Evolutionary conservation across 1,284 basidiomycete species (phyloP), one percentile per base, ranked within the genome.

Genomic region (Irpex sp.): DNA sequence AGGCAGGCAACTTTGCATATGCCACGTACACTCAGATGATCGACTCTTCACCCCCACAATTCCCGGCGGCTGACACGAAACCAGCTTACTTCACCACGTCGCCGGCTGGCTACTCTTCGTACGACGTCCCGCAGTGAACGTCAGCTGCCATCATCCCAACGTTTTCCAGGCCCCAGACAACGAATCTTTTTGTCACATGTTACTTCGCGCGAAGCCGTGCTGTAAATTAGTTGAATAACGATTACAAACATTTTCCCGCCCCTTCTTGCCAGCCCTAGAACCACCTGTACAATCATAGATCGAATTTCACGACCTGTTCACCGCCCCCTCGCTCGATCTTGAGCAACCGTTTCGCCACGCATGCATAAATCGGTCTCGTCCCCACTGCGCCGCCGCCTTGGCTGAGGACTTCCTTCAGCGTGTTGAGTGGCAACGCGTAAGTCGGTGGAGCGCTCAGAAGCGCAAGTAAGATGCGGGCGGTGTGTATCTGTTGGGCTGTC

Each of bases 271-370:
- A 22, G 24, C 9, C 38, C 38, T 42, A 9, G 1, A 24, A 10
- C 45, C 13, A 63, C n/a, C 49, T 38, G 54, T 67, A 58, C 38
- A 32, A 49, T 80, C 77, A 89, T 64, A 89, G 75, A 78, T 93
- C 89, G 78, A 94, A 94, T 73, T 87, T 87, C 24, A 94, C 92
- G 7, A 90, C 84, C 79, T 95, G 93, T 77, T 93, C 92, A 49
- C 92, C 86, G 10, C 89, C 87, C 38, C 91, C 88, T 65, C 94
- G 84, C 67, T 95, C 93, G 73, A 95, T 94, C 80, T 89, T 92
- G 71, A 95, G 78, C 66, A 95, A 80, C 70, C 92, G 85, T 81
- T 94, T 95, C 24, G 91, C 92, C 11, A 94, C 91, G 76, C 93
- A 92, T 1, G 83, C 87, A 76, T 92, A 93, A 6, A 93, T 78